Conservation (phyloP, 2,329 filamentous ascomycete species). For the Rutstroemia sp. region DNA sequence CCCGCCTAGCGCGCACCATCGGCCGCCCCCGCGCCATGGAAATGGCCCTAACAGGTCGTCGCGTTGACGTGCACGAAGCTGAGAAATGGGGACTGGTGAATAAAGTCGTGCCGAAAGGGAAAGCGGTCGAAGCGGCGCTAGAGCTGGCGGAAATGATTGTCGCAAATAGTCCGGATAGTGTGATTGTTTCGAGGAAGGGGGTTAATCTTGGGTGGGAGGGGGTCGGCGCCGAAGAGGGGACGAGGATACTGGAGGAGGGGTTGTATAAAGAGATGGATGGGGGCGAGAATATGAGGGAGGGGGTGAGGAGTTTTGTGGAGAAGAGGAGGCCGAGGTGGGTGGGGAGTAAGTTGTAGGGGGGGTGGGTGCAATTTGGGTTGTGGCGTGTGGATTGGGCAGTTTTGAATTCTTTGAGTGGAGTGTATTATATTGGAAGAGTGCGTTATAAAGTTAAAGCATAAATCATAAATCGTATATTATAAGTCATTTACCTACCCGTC, state of each 20-base stretch:
- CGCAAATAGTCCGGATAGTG: conserved; percentile 64
- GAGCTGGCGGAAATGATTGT: conserved; percentile 54
- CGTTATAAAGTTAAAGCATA: too few species aligned
- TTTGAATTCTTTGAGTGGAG: too few species aligned
- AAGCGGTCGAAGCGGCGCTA: conserved; percentile 51
- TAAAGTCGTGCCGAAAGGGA: conserved; percentile 43
- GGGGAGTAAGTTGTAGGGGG: conserved; percentile 55
- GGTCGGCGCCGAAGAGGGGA: conserved; percentile 53
- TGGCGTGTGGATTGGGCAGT: too few species aligned
- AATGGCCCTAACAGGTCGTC: conserved; percentile 59
- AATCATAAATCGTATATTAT: too few species aligned
- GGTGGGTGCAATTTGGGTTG: too few species aligned
- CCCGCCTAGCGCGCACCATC: conserved; percentile 57
- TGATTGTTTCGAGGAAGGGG: conserved; percentile 67
- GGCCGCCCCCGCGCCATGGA: conserved; percentile 64
- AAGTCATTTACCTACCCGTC: too few species aligned
- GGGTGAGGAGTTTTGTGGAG: conserved; percentile 68
- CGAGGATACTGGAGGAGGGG: conserved; percentile 46
- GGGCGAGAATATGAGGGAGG: conserved; percentile 69
- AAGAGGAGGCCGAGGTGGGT: conserved; percentile 64
- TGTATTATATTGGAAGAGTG: too few species aligned
- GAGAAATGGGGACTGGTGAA: conserved; percentile 64
- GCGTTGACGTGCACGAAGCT: conserved; percentile 52
- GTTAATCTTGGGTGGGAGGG: conserved; percentile 67
- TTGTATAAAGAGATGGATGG: conserved; percentile 53